These are phyloP conservation scores for Viola pubescens DNA, from an alignment of 441 rosid species.

Conservation along the genomic window DNA sequence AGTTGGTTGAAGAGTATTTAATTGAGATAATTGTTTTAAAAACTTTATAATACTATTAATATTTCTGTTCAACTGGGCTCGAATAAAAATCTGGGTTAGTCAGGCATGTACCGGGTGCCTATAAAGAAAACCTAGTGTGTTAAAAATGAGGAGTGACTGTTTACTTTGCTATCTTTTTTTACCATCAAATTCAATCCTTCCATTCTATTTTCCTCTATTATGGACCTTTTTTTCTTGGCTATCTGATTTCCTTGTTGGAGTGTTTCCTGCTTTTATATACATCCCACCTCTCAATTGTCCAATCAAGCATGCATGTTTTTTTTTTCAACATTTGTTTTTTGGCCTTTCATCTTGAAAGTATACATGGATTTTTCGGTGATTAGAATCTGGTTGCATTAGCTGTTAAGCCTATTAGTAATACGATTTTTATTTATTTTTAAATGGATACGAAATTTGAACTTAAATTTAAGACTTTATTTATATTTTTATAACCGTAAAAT, in stretches of 20 bases:
- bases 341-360: conserved; percentile 13
- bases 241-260: conserved; percentile 20
- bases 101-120: too few species aligned
- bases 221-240: conserved; percentile 20
- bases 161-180: conserved; percentile 24
- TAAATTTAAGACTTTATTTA: conserved; percentile 14
- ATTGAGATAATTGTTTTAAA: too few species aligned
- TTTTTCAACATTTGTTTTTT: conserved; percentile 13
- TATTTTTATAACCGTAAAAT: too few species aligned
- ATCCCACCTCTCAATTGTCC: conserved; percentile 19
- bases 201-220: conserved; percentile 31
- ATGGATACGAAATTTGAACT: too few species aligned
- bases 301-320: conserved; percentile 23
- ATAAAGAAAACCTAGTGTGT: too few species aligned
- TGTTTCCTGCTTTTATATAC: conserved; percentile 12
- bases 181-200: conserved; percentile 29
- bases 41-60: too few species aligned
- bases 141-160: background rate
- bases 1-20: too few species aligned
- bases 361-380: conserved; percentile 17
- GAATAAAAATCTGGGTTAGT: too few species aligned
- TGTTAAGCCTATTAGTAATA: background rate
- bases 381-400: conserved; percentile 17
- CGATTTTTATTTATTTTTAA: background rate
- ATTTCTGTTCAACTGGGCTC: too few species aligned